A percentile compares a stretch with the other conserved stretches of the same genome.
phyloP scores from a whole-genome alignment of 2,329 filamentous ascomycete species.

The Fusarium bactridioides region DNA sequence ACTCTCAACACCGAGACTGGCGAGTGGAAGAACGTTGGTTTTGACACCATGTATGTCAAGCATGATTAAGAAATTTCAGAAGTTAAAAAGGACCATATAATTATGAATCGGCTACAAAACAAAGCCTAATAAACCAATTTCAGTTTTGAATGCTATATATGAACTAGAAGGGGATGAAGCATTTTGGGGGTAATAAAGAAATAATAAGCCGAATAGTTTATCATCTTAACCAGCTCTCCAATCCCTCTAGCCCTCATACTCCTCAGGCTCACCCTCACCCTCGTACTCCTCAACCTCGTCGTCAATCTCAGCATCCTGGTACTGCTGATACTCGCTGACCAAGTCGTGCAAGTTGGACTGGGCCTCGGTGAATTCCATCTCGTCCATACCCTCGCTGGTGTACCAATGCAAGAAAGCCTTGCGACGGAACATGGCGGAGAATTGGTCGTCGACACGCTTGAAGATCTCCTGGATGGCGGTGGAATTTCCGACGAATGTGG shows the following conservation, averaged over 20 bases:
- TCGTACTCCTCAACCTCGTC: conserved; percentile 86
- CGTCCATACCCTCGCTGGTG: conserved; percentile 99
- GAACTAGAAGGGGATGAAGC: conserved; percentile 13
- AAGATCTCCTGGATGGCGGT: conserved; percentile 99
- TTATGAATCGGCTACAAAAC: conserved; percentile 14
- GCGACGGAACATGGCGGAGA: conserved; percentile 99
- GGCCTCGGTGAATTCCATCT: conserved; percentile 99
- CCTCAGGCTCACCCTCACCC: conserved; percentile 41
- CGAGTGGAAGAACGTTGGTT: conserved; percentile 13
- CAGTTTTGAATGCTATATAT: conserved; percentile 24
- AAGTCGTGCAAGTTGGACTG: conserved; percentile 99
- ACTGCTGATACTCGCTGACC: conserved; percentile 99
- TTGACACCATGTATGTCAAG: conserved; percentile 23
- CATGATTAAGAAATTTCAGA: background rate
- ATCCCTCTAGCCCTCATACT: conserved; percentile 16
- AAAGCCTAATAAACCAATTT: conserved; percentile 22
- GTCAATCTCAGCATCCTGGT: conserved; percentile 97
- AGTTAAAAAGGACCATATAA: background rate
- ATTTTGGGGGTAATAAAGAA: conserved; percentile 15
- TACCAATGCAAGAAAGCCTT: conserved; percentile 99
- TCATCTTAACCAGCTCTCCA: conserved; percentile 11
- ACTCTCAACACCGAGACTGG: conserved; percentile 29
- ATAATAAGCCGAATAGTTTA: conserved; percentile 14
- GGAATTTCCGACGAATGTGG: conserved; percentile 98
- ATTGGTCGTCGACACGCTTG: conserved; percentile 99